Percentiles rank a stretch among this genome's conserved stretches.
Evolutionary conservation across 805 yeast species (phyloP).

Genomic region (Lachancea cidri): DNA sequence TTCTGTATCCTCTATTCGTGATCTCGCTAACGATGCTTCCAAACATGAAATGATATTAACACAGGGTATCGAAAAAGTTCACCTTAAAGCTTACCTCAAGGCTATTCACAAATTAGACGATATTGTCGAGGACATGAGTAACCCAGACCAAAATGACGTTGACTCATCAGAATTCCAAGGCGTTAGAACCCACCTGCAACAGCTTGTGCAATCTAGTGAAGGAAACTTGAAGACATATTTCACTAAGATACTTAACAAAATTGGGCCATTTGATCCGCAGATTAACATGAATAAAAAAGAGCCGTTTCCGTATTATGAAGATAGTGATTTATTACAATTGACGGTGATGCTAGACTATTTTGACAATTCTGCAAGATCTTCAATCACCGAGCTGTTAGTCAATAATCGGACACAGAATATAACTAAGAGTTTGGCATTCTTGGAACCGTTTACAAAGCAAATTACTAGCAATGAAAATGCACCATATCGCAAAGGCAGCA

Average conservation of each 20-base stretch:
- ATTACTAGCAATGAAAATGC: conserved; percentile 34
- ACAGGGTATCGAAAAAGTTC: conserved; percentile 31
- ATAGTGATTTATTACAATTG: conserved; percentile 35
- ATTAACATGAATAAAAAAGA: conserved; percentile 36
- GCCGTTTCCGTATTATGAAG: conserved; percentile 39
- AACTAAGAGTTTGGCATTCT: conserved; percentile 38
- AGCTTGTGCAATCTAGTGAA: conserved; percentile 53
- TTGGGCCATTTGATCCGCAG: conserved; percentile 43
- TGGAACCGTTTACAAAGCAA: conserved; percentile 44
- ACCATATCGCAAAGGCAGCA: conserved; percentile 58
- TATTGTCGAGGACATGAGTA: conserved; percentile 41
- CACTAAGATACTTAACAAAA: conserved; percentile 38
- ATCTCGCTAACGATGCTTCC: conserved; percentile 44
- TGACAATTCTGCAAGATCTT: conserved; percentile 20
- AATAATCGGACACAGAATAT: conserved; percentile 41
- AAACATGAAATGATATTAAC: conserved; percentile 35
- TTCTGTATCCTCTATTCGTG: conserved; percentile 44
- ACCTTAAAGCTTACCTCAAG: conserved; percentile 34
- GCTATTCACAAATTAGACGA: conserved; percentile 42
- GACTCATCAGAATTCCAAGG: conserved; percentile 53
- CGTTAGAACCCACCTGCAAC: conserved; percentile 53
- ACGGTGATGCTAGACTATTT: conserved; percentile 44
- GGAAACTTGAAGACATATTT: conserved; percentile 47
- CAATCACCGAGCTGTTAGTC: conserved; percentile 34
- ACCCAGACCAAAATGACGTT: conserved; percentile 19